Conservation (phyloP, 2,329 filamentous ascomycete genomes). For the Penicillium nordicum region DNA sequence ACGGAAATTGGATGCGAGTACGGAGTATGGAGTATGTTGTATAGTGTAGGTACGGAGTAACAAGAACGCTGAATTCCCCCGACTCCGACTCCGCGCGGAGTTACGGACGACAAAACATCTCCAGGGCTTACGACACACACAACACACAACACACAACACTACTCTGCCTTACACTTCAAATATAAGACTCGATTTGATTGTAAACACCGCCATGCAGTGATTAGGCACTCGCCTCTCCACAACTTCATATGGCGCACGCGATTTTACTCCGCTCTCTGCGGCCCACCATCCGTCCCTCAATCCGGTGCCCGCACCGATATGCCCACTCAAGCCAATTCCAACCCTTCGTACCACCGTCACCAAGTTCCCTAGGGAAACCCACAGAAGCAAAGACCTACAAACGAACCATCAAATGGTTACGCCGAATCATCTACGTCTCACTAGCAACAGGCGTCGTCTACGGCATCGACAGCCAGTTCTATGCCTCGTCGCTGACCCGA, state of each 20-base stretch:
- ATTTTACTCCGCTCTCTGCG: conserved; percentile 20
- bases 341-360: conserved; percentile 71
- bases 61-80: not conserved
- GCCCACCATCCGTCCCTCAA: conserved; percentile 6
- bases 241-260: conserved; percentile 19
- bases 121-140: not conserved
- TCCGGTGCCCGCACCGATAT: conserved; percentile 21
- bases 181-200: not conserved
- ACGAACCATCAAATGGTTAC: conserved; percentile 70
- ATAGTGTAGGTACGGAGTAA: not conserved
- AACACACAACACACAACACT: too few relatives aligned
- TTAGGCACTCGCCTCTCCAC: not conserved
- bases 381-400: conserved; percentile 67
- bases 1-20: not conserved
- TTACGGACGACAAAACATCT: conserved; percentile 14
- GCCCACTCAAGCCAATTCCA: conserved; percentile 52
- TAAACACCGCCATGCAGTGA: conserved; percentile 14
- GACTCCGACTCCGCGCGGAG: conserved; percentile 7
- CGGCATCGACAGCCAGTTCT: conserved; percentile 67
- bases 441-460: conserved; percentile 61
- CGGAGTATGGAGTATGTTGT: not conserved
- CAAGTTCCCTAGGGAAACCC: conserved; percentile 71
- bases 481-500: conserved; percentile 74
- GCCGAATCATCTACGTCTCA: conserved; percentile 64
- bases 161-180: not conserved